Percentiles rank a stretch among this genome's conserved stretches.
Evolutionary conservation across 306 rosid genomes (phyloP).

Genomic region (Vigna radiata): DNA sequence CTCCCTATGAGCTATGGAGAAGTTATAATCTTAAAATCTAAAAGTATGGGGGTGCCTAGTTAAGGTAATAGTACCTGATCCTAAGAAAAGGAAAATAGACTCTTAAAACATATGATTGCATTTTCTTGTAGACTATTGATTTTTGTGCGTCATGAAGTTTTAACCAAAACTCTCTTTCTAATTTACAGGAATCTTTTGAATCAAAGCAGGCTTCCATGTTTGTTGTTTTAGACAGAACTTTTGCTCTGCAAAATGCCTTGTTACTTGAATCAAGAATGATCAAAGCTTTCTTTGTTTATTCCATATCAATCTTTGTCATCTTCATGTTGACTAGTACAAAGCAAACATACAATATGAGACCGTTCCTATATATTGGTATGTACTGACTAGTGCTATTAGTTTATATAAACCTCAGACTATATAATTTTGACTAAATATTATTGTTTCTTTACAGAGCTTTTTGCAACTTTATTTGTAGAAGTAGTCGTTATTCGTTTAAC

Average conservation of each 20-base stretch:
- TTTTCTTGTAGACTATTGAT: not conserved
- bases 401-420: too few species aligned
- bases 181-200: constrained; percentile 74
- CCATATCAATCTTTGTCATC: constrained; percentile 59
- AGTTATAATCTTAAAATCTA: too few species aligned
- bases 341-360: constrained; percentile 78
- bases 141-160: not conserved
- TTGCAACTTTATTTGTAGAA: too few species aligned
- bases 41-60: too few species aligned
- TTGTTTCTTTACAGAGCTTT: too few species aligned
- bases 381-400: too few species aligned
- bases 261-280: constrained; percentile 75
- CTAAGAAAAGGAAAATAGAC: too few species aligned
- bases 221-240: constrained; percentile 69
- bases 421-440: too few species aligned
- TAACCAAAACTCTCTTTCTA: constrained; percentile 6
- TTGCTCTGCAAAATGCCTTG: constrained; percentile 78
- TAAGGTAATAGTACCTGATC: too few species aligned
- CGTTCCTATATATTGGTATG: constrained; percentile 71
- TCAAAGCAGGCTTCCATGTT: constrained; percentile 88
- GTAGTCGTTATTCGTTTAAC: too few species aligned
- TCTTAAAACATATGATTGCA: too few species aligned
- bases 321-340: constrained; percentile 90
- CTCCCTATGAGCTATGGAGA: too few species aligned
- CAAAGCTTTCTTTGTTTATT: constrained; percentile 75